Evolutionary conservation across 352 stramenopile species (phyloP), one percentile per base, ranked within the genome.

Genomic region (Pythium plurisporium): DNA sequence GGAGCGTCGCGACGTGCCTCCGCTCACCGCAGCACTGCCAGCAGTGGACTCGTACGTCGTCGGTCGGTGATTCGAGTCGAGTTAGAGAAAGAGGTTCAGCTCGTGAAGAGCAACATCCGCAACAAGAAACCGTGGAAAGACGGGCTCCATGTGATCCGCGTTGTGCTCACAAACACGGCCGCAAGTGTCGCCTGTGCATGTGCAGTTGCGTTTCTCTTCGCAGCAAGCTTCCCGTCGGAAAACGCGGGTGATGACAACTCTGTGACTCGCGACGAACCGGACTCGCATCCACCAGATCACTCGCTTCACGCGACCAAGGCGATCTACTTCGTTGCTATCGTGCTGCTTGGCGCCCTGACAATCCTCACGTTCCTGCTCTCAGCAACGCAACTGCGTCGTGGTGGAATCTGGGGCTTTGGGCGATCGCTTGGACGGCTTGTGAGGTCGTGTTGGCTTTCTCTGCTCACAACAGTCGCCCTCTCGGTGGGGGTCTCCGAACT

Each of bases 91-190:
- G 59, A 68, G n/a, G 38, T 70, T 15, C 51, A 56, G 9, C 65
- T 73, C 5, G 47, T 71, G 17, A 64, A 62, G 12, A 57, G 44
- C 51, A 76, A 73, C 26, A 26, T 76, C 6, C 50, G 64, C 8
- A 49, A 40, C 10, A 22, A 40, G 25, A 59, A 65, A 25, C 64
- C 57, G 22, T 73, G 68, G 68, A 11, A 45, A 14, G 68, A 76
- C 29, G 61, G 44, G 1, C 5, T 68, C 5, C 7, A 43, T 5
- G 68, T 76, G 9, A 71, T 73, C 27, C 52, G 68, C 36, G 61
- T 73, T 17, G 30, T 57, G 11, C 27, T 33, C 26, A 73, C 70
- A 31, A 69, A 59, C 1, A 2, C 60, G 8, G 33, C 10, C 17
- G 23, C n/a, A 9, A 26, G 42, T 34, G 15, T 25, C 3, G 23